A percentile compares a stretch with the other conserved stretches of the same genome.
These are phyloP conservation scores for Neonectria magnoliae DNA, from an alignment of 2,329 filamentous ascomycete species.

Conservation along the genomic window DNA sequence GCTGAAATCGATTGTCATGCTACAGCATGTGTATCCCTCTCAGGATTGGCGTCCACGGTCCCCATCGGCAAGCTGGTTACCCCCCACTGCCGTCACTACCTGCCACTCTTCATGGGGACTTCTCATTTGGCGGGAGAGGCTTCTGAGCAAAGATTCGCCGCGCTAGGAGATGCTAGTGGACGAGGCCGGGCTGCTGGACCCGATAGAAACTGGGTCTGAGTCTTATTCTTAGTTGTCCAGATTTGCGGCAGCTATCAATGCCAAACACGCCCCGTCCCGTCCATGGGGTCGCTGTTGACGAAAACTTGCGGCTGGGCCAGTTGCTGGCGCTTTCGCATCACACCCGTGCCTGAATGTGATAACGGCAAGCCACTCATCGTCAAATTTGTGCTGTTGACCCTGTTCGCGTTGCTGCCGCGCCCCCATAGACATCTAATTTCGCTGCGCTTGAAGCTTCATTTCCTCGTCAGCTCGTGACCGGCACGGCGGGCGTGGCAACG, in stretches of 20 bases:
- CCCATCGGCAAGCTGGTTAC: constrained; percentile 11
- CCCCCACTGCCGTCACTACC: constrained; percentile 16
- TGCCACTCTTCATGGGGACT: constrained; percentile 6
- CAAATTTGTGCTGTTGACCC: constrained; percentile 19
- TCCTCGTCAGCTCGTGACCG: constrained; percentile 34
- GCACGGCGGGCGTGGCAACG: constrained; percentile 20
- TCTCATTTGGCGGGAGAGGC: constrained; percentile 24
- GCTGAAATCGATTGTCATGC: constrained; percentile 23
- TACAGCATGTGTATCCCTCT: constrained; percentile 12
- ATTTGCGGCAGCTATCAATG: constrained; percentile 29
- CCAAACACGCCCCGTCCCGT: constrained; percentile 39
- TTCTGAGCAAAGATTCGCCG: constrained; percentile 9
- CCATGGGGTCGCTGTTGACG: constrained; percentile 9
- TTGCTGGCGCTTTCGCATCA: constrained; percentile 15
- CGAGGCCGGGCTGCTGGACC: constrained; percentile 18
- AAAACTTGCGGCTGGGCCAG: constrained; percentile 25
- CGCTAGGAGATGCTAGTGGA: constrained; percentile 19
- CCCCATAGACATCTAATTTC: constrained; percentile 39
- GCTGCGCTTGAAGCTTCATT: constrained; percentile 39
- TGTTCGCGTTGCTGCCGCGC: constrained; percentile 17
- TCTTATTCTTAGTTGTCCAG: constrained; percentile 26
- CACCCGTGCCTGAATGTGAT: constrained; percentile 30
- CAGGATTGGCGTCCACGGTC: constrained; percentile 24
- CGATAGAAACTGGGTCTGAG: constrained; percentile 23
- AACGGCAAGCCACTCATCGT: constrained; percentile 32